Conservation (phyloP, 2,329 filamentous ascomycete genomes). For the Colletotrichum truncatum region DNA sequence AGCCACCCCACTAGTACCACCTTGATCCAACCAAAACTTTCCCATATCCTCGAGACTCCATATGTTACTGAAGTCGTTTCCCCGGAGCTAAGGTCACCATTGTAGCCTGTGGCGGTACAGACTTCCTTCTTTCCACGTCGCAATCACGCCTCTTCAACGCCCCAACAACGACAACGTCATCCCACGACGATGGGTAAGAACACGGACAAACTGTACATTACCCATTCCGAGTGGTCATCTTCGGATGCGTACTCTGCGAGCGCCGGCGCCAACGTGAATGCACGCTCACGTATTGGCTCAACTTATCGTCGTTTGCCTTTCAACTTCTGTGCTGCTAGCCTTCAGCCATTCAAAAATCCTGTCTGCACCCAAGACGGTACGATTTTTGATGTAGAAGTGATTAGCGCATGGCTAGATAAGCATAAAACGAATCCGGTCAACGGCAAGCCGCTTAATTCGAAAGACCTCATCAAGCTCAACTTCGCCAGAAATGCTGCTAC, state of each 20-base stretch:
- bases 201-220: constrained; percentile 72
- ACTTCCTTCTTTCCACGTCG: not conserved
- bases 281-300: constrained; percentile 66
- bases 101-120: not conserved
- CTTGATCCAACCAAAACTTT: no score
- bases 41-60: no score
- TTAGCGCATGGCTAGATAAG: constrained; percentile 92
- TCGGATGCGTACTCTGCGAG: constrained; percentile 88
- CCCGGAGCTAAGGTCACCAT: not conserved
- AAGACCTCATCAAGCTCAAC: constrained; percentile 89
- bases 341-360: constrained; percentile 94
- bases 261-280: constrained; percentile 70
- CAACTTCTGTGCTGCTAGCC: constrained; percentile 96
- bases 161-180: not conserved
- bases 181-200: constrained; percentile 53
- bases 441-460: constrained; percentile 79
- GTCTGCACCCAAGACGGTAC: constrained; percentile 90
- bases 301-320: constrained; percentile 93
- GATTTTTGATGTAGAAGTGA: constrained; percentile 95
- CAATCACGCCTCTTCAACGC: not conserved
- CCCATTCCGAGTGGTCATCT: constrained; percentile 97
- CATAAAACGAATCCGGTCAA: constrained; percentile 92
- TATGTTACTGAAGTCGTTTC: not conserved
- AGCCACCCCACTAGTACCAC: not conserved
- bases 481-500: constrained; percentile 89